Percentiles rank a stretch among this genome's conserved stretches.
Conservation (phyloP, 495 filamentous ascomycete genomes). For the Penicillium taxi region DNA sequence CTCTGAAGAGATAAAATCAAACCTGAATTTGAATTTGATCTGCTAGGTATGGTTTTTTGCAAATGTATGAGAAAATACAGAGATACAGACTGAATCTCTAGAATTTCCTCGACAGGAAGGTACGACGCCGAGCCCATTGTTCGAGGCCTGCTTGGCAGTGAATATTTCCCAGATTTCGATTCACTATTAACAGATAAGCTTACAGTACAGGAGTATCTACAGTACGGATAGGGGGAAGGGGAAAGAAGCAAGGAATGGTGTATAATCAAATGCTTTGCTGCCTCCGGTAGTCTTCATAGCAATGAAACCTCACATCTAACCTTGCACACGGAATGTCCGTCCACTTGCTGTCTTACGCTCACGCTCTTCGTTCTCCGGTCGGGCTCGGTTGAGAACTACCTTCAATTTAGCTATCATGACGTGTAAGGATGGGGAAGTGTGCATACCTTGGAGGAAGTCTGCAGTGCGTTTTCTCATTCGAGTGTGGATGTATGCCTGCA, state of each 20-base stretch:
- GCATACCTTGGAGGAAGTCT: slow-evolving; percentile 89
- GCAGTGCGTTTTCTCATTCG: slow-evolving; percentile 95
- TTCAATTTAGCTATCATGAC: slow-evolving; percentile 10
- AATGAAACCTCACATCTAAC: slow-evolving; percentile 23
- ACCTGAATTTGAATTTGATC: too few species aligned
- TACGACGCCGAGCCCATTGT: too few species aligned
- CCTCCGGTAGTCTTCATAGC: slow-evolving; percentile 16
- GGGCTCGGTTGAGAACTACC: slow-evolving; percentile 76
- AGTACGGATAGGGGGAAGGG: too few species aligned
- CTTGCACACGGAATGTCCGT: slow-evolving; percentile 78
- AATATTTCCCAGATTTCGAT: too few species aligned
- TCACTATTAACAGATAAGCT: too few species aligned
- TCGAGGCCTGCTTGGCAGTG: too few species aligned
- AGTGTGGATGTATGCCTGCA: slow-evolving; percentile 90
- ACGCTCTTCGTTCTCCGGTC: slow-evolving; percentile 93
- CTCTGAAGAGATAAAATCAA: too few species aligned
- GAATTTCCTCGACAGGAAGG: too few species aligned
- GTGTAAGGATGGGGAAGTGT: background rate
- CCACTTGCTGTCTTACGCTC: slow-evolving; percentile 97
- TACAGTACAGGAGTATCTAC: too few species aligned
- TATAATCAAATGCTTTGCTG: slow-evolving; percentile 13
- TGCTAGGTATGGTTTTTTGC: too few species aligned
- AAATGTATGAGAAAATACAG: too few species aligned
- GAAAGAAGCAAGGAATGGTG: slow-evolving; percentile 1
- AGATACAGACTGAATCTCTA: too few species aligned